phyloP scores from a whole-genome alignment of 2,329 filamentous ascomycete species.

The Cercospora sp. region DNA sequence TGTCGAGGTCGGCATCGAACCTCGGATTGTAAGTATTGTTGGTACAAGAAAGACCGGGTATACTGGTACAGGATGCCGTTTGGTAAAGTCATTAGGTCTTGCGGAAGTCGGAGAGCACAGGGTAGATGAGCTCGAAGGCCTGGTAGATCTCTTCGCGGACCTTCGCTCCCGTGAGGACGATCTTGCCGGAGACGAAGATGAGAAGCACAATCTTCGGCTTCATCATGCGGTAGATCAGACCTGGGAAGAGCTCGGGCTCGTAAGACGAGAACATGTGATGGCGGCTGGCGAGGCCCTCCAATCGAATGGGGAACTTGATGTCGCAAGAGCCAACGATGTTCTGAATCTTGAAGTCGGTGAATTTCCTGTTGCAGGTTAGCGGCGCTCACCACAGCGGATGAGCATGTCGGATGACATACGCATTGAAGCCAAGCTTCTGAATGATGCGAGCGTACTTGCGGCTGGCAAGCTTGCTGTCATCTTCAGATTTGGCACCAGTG shows the following conservation, averaged over 20 bases:
- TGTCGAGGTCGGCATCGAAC: constrained; percentile 34
- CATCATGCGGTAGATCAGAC: constrained; percentile 99
- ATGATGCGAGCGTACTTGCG: constrained; percentile 99
- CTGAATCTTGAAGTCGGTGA: constrained; percentile 99
- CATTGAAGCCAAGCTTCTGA: constrained; percentile 97
- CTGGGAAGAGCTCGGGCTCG: constrained; percentile 96
- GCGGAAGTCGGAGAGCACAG: constrained; percentile 55
- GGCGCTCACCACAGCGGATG: constrained; percentile 6
- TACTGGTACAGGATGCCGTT: constrained; percentile 34
- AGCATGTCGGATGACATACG: constrained; percentile 16
- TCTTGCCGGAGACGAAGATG: constrained; percentile 96
- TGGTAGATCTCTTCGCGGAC: constrained; percentile 98
- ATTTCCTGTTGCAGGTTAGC: constrained; percentile 57
- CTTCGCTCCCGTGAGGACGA: constrained; percentile 95
- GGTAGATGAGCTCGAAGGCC: constrained; percentile 96
- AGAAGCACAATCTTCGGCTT: constrained; percentile 98
- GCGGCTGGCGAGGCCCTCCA: constrained; percentile 91
- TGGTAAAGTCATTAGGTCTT: constrained; percentile 23
- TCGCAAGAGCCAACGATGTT: constrained; percentile 99
- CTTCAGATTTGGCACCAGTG: constrained; percentile 95
- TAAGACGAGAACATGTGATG: constrained; percentile 99
- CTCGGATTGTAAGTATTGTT: constrained; percentile 29
- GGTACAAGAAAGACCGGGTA: constrained; percentile 31
- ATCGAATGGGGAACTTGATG: constrained; percentile 97
- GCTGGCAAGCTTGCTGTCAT: constrained; percentile 94